Evolutionary conservation across 202 grass and related monocot species (phyloP), one percentile per base, ranked within the genome.

Genomic region (Panicum virgatum): DNA sequence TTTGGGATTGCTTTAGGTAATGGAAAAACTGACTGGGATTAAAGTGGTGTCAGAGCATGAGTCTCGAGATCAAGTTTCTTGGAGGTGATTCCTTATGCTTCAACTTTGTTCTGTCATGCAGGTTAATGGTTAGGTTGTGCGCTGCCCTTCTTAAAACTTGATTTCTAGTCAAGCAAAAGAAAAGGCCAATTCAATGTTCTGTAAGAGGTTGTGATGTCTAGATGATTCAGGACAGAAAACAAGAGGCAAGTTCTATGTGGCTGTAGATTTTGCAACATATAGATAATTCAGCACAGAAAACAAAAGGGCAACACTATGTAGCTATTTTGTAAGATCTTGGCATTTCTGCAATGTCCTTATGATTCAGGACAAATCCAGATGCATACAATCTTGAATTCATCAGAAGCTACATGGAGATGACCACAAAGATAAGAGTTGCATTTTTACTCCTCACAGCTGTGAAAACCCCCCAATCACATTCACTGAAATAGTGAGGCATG

Each of bases 121-220:
- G 61, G 15, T 30, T 6, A 42, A 60, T 51, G 18, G 19, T 69
- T 61, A 53, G 37, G 15, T 23, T 12, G 1, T 23, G 9, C 29
- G 43, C 54, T 75, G 19, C 39, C 9, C 60, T 83, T 75, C 18
- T n/a, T 32, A 44, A 42, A 79, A 71, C 1, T 42, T 40, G 9
- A 61, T 71, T 61, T 48, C 51, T 54, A 36, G 75, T 54, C 73
- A 71, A 71, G 43, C 37, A 67, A 79, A 66, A 74, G 23, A 54
- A 29, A 66, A 80, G n/a, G n/a, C 19, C n/a, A 27, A 3, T 18
- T 26, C 52, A 56, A 15, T 18, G 7, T 9, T 22, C 3, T 75
- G 20, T 75, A 75, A 42, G n/a, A 75, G 40, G 30, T 58, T 26
- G 18, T 0, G 1, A 39, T 30, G 32, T 75, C 34, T 16, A 40